phyloP scores from a whole-genome alignment of 306 rosid species.

The Cicer pinnatifidum region DNA sequence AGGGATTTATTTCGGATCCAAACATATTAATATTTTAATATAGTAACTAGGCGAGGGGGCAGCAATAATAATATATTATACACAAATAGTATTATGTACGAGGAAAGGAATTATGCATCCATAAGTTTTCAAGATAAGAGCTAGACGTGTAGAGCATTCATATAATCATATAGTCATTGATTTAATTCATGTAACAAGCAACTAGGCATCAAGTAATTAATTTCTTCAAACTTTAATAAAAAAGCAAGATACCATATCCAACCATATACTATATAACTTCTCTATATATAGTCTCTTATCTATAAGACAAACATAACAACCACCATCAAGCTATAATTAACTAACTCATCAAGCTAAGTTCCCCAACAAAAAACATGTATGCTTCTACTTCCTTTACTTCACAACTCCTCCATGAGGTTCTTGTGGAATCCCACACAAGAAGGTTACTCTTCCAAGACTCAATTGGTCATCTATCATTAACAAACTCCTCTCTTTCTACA shows the following conservation, averaged over 20 bases:
- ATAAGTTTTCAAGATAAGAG: neutral
- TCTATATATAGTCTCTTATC: constrained; percentile 26
- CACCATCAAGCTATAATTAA: neutral
- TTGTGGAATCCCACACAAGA: constrained; percentile 60
- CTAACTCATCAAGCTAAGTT: constrained; percentile 22
- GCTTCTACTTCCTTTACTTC: constrained; percentile 51
- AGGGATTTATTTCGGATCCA: constrained; percentile 3
- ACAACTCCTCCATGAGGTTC: constrained; percentile 45
- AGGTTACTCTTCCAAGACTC: constrained; percentile 63
- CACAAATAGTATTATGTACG: constrained; percentile 10
- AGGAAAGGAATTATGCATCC: neutral
- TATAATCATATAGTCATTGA: neutral
- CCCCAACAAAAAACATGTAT: constrained; percentile 49
- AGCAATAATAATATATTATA: neutral
- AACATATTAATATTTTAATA: neutral
- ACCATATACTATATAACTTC: neutral
- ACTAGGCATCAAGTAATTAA: constrained; percentile 12
- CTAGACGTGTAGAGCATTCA: neutral
- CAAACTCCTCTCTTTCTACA: constrained; percentile 39
- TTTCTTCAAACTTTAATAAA: constrained; percentile 14
- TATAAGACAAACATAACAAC: constrained; percentile 10
- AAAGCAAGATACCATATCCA: constrained; percentile 14
- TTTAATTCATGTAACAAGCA: neutral
- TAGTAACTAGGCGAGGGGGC: neutral
- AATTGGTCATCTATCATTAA: constrained; percentile 23